These are phyloP conservation scores for Peterozyma toletana DNA, from an alignment of 805 yeast species.

Conservation along the genomic window DNA sequence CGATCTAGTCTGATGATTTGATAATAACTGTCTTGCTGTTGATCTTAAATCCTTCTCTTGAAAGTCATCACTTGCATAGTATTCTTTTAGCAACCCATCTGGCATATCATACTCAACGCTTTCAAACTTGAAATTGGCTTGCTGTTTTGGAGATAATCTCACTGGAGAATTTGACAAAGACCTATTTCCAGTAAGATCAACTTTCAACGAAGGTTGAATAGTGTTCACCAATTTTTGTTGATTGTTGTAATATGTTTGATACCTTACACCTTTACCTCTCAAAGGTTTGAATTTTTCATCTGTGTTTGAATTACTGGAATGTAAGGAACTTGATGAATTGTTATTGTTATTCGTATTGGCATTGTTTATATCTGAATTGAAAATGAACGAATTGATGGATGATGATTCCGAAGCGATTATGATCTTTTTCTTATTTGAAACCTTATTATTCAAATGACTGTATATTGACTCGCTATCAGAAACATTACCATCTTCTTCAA, in stretches of 20 bases:
- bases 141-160: neutral
- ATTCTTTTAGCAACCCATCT: constrained; percentile 1
- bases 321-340: constrained; percentile 1
- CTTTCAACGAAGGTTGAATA: neutral
- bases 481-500: constrained; percentile 8
- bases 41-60: neutral
- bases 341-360: constrained; percentile 1
- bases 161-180: constrained; percentile 4
- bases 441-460: neutral
- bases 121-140: constrained; percentile 22
- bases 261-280: constrained; percentile 11
- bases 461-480: constrained; percentile 3
- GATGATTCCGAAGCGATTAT: constrained; percentile 1
- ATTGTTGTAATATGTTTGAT: constrained; percentile 22
- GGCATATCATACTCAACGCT: constrained; percentile 24
- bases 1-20: constrained; percentile 1
- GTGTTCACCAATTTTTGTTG: constrained; percentile 15
- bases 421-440: neutral
- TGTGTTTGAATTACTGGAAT: neutral
- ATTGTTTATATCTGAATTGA: neutral
- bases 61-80: neutral
- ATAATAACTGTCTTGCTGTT: neutral
- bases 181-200: neutral
- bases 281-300: constrained; percentile 1
- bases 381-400: constrained; percentile 1